Base-by-base conservation (phyloP, 495 filamentous ascomycete genomes). In the Xylaria sp. region DNA sequence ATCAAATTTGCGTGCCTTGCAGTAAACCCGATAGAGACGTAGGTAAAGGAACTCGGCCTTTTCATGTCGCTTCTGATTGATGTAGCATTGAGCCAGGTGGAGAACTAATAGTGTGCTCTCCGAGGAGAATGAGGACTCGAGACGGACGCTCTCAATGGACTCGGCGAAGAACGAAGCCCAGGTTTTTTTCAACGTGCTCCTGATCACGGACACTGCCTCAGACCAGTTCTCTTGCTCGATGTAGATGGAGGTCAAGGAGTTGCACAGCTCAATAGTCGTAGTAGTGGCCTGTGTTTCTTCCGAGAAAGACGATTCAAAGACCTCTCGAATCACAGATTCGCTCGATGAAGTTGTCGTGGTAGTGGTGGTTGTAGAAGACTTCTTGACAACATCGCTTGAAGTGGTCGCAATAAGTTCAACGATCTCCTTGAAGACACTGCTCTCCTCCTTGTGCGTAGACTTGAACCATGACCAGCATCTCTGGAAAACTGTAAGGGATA, bases 391-490 rank as follows among this genome's bases (percentile, higher is more conserved):
- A 12, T 53, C 64, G 29, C 64, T 29, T n/a, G 64, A 67, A 41
- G 64, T 67, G 35, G 33, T 55, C 46, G 64, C 64, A 35, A 67
- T 67, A 29, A 53, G 11, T 33, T 67, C 64, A 15, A 67, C 64
- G 5, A 67, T 55, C 35, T 67, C 64, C 48, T 67, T 67, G 21
- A 67, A 67, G 5, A 55, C 64, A 14, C 33, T 67, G 64, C 64
- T 67, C 33, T 67, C 46, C 35, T 67, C 64, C 31, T 55, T 67
- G 21, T 67, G 64, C 12, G 48, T 67, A 2, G 64, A 67, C 35
- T 67, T 67, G 48, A 67, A 67, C 64, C 64, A 67, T 11, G 64
- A 67, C 64, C 64, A 67, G 64, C 64, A 67, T 14, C 64, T 21
- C 48, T 67, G 64, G 46, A 67, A 67, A 14, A 67, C 64, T 12